Evolutionary conservation across 2,329 filamentous ascomycete genomes (phyloP), one percentile per base, ranked within the genome.

Genomic region (Cladosporium austrohemisphaericum): DNA sequence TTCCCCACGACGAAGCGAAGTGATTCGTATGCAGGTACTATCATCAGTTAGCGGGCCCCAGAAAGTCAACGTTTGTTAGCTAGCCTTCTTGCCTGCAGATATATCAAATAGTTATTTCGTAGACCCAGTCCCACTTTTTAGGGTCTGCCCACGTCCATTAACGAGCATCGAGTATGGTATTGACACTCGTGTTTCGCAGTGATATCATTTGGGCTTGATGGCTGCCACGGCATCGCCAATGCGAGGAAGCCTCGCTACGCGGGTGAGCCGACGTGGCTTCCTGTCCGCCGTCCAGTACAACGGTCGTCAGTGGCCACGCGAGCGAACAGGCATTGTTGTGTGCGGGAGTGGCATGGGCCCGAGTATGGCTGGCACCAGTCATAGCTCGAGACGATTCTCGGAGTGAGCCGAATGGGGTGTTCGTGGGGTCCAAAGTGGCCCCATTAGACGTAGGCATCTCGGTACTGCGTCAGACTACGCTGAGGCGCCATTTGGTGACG

Each of bases 41-140:
- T 37, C 32, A 13, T 47, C 33, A 38, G 44, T n/a, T 47, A 38
- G 44, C 44, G 44, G 16, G 7, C 10, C 14, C 41, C 32, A 18
- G 11, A 25, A 11, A 18, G 23, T 47, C 44, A 47, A 28, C 33
- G 33, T 13, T 47, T 31, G 33, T 37, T 29, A 35, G 22, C 18
- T 38, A 14, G 16, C 5, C 32, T 37, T 36, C 14, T n/a, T 35
- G 33, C 41, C 18, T 31, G 33, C 44, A 31, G 25, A 47, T 47
- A 47, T 47, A 47, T 47, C 44, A 47, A 38, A 47, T 37, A n/a
- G n/a, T n/a, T n/a, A n/a, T n/a, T n/a, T n/a, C n/a, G n/a, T n/a
- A n/a, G n/a, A n/a, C 33, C 44, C 31, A 47, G 32, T 47, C 19
- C 44, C 44, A 31, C 44, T 47, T 47, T 47, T 38, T 47, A 47